Conservation (phyloP, 192 early-diverging fungal species). For the Coemansia reversa region DNA sequence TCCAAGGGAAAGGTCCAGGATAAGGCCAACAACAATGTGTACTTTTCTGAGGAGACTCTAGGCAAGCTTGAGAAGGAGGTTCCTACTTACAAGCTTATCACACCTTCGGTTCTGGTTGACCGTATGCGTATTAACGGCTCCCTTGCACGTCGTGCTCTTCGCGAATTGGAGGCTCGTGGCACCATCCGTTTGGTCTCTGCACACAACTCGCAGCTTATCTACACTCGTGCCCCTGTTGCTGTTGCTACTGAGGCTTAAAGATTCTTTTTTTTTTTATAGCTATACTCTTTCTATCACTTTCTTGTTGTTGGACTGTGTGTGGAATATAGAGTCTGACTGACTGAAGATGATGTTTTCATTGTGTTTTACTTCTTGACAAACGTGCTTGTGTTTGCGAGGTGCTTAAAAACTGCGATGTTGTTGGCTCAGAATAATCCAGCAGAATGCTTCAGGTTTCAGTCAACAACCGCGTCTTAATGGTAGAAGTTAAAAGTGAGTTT, state of each 20-base stretch:
- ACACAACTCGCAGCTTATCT: conserved; percentile 91
- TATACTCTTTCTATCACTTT: conserved; percentile 1
- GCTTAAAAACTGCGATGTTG: too few relatives aligned
- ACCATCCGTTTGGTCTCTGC: conserved; percentile 87
- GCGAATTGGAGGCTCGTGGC: conserved; percentile 89
- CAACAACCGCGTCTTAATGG: too few relatives aligned
- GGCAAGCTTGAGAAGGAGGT: conserved; percentile 99
- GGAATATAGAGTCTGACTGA: too few relatives aligned
- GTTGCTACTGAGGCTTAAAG: conserved; percentile 42
- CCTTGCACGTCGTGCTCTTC: conserved; percentile 91
- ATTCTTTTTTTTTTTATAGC: too few relatives aligned
- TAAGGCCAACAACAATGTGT: conserved; percentile 99
- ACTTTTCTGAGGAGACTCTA: conserved; percentile 95
- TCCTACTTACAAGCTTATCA: conserved; percentile 99
- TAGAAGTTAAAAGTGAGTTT: too few relatives aligned
- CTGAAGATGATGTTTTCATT: too few relatives aligned
- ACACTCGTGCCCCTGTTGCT: conserved; percentile 56
- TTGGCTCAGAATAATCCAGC: too few relatives aligned
- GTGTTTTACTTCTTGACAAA: too few relatives aligned
- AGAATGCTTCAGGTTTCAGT: too few relatives aligned
- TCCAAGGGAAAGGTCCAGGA: conserved; percentile 99
- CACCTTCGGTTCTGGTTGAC: conserved; percentile 97
- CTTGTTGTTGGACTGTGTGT: too few relatives aligned
- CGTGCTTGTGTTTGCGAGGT: too few relatives aligned
- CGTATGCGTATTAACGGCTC: conserved; percentile 98